These are phyloP conservation scores for Coemansia pectinata DNA, from an alignment of 192 early-diverging fungal genomes.

Conservation along the genomic window DNA sequence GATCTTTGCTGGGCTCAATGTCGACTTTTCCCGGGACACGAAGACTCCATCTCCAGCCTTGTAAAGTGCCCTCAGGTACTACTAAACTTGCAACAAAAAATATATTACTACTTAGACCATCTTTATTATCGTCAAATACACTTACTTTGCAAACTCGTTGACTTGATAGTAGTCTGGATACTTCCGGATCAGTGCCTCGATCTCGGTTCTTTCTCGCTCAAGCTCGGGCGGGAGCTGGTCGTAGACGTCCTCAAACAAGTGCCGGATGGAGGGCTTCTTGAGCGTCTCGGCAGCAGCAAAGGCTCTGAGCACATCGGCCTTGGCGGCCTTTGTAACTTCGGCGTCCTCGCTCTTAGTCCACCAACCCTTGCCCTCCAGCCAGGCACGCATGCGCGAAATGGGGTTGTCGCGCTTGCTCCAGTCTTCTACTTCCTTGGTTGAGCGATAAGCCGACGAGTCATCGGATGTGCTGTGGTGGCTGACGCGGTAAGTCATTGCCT, in stretches of 20 bases:
- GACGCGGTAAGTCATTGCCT: constrained; percentile 97
- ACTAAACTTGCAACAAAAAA: not conserved
- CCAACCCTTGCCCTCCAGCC: constrained; percentile 81
- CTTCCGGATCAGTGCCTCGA: constrained; percentile 74
- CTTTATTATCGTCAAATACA: not conserved
- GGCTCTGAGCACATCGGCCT: constrained; percentile 73
- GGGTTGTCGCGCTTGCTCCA: constrained; percentile 89
- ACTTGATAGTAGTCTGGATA: constrained; percentile 83
- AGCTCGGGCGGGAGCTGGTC: constrained; percentile 79
- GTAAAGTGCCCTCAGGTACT: not conserved
- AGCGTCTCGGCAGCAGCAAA: constrained; percentile 85
- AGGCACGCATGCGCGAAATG: constrained; percentile 84
- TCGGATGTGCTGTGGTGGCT: constrained; percentile 98
- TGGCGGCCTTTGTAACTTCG: constrained; percentile 60
- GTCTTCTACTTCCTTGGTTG: constrained; percentile 87
- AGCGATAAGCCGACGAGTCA: constrained; percentile 94
- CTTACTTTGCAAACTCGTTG: constrained; percentile 48
- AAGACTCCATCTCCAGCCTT: constrained; percentile 15
- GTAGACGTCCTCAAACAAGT: constrained; percentile 95
- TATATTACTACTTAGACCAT: not conserved
- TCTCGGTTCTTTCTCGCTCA: constrained; percentile 75
- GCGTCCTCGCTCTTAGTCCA: constrained; percentile 79
- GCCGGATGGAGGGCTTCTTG: constrained; percentile 81
- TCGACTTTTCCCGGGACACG: constrained; percentile 50
- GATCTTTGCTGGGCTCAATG: constrained; percentile 60